phyloP scores from a whole-genome alignment of 1,284 basidiomycete species.

The Heterobasidion irregulare region DNA sequence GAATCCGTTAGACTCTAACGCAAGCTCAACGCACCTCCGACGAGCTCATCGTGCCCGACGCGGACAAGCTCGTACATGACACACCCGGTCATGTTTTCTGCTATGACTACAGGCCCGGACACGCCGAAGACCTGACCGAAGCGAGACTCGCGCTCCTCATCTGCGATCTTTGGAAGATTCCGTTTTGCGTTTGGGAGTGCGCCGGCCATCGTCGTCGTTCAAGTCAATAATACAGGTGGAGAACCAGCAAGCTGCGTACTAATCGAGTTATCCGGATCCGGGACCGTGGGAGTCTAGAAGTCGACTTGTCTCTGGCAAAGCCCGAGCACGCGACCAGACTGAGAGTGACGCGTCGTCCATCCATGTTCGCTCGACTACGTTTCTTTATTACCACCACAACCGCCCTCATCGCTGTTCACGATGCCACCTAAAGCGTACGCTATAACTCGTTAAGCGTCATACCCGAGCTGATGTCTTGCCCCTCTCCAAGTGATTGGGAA shows the following conservation, averaged over 20 bases:
- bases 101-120: constrained; percentile 94
- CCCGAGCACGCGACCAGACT: not conserved
- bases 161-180: constrained; percentile 77
- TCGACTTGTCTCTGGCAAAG: not conserved
- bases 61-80: constrained; percentile 97
- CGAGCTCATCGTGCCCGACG: constrained; percentile 95
- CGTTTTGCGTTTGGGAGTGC: constrained; percentile 87
- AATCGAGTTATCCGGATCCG: not conserved
- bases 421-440: constrained; percentile 75
- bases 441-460: not conserved
- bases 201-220: constrained; percentile 61
- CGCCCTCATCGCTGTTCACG: constrained; percentile 9
- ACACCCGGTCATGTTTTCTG: constrained; percentile 92
- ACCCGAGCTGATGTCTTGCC: not conserved
- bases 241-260: not conserved
- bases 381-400: constrained; percentile 1
- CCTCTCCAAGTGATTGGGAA: constrained; percentile 79
- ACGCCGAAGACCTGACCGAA: constrained; percentile 93
- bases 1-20: not conserved
- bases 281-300: not conserved
- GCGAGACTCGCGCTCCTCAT: constrained; percentile 85
- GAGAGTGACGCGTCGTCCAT: constrained; percentile 9
- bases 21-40: constrained; percentile 59
- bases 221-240: not conserved
- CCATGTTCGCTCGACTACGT: constrained; percentile 3